Percentiles rank a stretch among this genome's conserved stretches.
These are phyloP conservation scores for Alternaria solani DNA, from an alignment of 2,329 filamentous ascomycete genomes.

Conservation along the genomic window DNA sequence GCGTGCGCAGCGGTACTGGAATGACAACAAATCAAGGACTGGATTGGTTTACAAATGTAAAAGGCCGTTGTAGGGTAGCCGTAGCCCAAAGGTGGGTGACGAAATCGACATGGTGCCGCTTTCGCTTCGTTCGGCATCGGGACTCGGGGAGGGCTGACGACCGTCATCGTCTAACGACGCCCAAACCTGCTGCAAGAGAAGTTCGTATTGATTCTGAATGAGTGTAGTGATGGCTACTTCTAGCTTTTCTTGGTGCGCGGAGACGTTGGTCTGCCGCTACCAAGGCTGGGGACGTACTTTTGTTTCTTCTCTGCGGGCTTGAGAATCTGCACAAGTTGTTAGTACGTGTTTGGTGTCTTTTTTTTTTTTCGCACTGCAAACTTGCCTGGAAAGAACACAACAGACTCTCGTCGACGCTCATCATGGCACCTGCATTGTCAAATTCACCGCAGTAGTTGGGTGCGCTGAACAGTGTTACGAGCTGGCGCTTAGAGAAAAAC, in stretches of 20 bases:
- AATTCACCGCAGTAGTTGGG: conserved; percentile 99
- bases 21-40: conserved; percentile 29
- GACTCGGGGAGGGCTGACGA: conserved; percentile 46
- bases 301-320: conserved; percentile 99
- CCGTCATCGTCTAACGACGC: conserved; percentile 73
- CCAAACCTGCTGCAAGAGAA: conserved; percentile 87
- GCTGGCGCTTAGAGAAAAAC: conserved; percentile 98
- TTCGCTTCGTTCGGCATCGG: conserved; percentile 43
- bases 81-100: conserved; percentile 44
- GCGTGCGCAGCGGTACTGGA: conserved; percentile 29
- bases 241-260: conserved; percentile 72
- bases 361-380: conserved; percentile 4
- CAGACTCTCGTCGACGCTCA: conserved; percentile 98
- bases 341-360: conserved; percentile 17
- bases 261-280: conserved; percentile 73
- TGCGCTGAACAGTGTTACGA: conserved; percentile 96
- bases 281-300: conserved; percentile 92
- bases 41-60: conserved; percentile 41
- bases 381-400: conserved; percentile 97
- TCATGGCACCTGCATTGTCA: conserved; percentile 99
- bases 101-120: conserved; percentile 44
- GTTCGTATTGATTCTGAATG: conserved; percentile 51
- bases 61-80: conserved; percentile 37
- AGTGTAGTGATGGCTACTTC: conserved; percentile 61
- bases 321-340: conserved; percentile 72